Evolutionary conservation across 2,329 filamentous ascomycete species (phyloP).

Genomic region (Claviceps humidiphila): DNA sequence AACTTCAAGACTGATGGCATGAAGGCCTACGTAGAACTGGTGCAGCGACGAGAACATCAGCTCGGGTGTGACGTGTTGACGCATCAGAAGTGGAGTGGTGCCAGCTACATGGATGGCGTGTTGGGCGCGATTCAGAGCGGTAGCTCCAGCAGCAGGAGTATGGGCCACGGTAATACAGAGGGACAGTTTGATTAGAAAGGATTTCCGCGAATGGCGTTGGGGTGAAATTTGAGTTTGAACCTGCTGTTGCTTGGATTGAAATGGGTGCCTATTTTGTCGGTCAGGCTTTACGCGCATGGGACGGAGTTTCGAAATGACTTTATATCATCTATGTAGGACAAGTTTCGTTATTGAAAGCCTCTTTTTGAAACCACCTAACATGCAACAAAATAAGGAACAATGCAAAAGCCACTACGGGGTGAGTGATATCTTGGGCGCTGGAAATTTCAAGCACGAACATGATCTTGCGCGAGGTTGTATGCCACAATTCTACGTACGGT

Average conservation of each 20-base stretch:
- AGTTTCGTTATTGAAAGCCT: not conserved
- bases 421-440: not conserved
- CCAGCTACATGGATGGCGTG: constrained; percentile 72
- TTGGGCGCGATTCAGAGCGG: constrained; percentile 83
- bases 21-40: constrained; percentile 90
- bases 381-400: not conserved
- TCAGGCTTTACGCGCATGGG: not conserved
- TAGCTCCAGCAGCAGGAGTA: constrained; percentile 77
- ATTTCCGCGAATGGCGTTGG: too few relatives aligned
- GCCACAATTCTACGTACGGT: not conserved
- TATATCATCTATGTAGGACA: not conserved
- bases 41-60: constrained; percentile 84
- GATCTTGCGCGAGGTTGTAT: not conserved
- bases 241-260: not conserved
- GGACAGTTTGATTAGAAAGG: constrained; percentile 38
- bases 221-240: not conserved
- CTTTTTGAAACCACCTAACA: not conserved
- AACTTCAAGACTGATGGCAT: constrained; percentile 86
- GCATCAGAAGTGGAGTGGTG: constrained; percentile 74
- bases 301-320: constrained; percentile 3
- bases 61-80: constrained; percentile 83
- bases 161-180: constrained; percentile 92
- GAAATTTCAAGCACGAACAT: not conserved
- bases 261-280: not conserved
- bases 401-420: not conserved